Evolutionary conservation across 805 yeast genomes (phyloP).

Genomic region (Diddensiella transvaalensis): DNA sequence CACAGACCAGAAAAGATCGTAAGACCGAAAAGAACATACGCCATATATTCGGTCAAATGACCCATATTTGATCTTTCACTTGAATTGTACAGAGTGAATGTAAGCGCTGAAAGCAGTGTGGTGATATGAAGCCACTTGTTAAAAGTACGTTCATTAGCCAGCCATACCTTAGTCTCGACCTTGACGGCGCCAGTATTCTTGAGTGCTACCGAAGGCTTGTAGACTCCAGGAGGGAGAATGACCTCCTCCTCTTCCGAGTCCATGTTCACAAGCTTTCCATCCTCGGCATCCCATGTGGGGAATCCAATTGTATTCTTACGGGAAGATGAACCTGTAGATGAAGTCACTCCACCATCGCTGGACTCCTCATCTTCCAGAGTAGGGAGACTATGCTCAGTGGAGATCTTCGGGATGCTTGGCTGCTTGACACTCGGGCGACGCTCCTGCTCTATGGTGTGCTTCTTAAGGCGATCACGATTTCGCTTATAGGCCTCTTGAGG

Average conservation of each 20-base stretch:
- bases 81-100: conserved; percentile 79
- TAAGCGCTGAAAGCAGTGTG: conserved; percentile 74
- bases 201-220: conserved; percentile 70
- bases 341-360: conserved; percentile 30
- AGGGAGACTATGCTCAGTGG: background rate
- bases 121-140: conserved; percentile 93
- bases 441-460: conserved; percentile 25
- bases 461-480: conserved; percentile 50
- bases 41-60: conserved; percentile 58
- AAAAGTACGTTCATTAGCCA: conserved; percentile 96
- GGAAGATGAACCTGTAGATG: conserved; percentile 9
- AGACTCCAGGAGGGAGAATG: conserved; percentile 83
- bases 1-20: conserved; percentile 82
- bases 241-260: conserved; percentile 82
- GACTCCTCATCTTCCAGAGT: conserved; percentile 55
- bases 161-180: conserved; percentile 97
- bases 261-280: conserved; percentile 27
- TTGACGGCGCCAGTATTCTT: conserved; percentile 89
- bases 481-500: conserved; percentile 78
- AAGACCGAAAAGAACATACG: conserved; percentile 74
- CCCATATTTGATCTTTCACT: conserved; percentile 59
- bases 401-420: conserved; percentile 4
- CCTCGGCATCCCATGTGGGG: conserved; percentile 7
- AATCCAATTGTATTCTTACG: conserved; percentile 5
- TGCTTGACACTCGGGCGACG: conserved; percentile 4